Evolutionary conservation across 2,329 filamentous ascomycete species (phyloP).

Genomic region (Paecilomyces dactylethromorphus): DNA sequence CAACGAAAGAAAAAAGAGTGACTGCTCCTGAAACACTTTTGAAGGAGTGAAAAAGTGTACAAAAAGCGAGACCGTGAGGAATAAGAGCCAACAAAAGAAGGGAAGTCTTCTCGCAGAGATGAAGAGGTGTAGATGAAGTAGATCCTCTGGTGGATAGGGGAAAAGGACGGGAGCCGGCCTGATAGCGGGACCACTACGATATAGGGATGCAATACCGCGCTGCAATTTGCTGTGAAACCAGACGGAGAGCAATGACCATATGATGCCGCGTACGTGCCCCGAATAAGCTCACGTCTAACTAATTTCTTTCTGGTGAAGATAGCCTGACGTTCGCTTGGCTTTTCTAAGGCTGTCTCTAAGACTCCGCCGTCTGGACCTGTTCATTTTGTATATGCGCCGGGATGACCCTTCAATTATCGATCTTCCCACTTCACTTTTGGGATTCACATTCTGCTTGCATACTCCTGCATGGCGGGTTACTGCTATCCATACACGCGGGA

Average conservation of each 20-base stretch:
- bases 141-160: not conserved
- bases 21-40: slow-evolving; percentile 11
- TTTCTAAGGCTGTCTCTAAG: not conserved
- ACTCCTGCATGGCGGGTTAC: not conserved
- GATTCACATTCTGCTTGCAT: not conserved
- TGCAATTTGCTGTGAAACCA: not conserved
- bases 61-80: slow-evolving; percentile 6
- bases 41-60: slow-evolving; percentile 16
- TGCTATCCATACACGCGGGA: not conserved
- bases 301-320: not conserved
- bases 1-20: slow-evolving; percentile 9
- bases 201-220: not conserved
- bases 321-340: not conserved
- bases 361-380: not conserved
- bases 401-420: not conserved
- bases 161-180: not conserved
- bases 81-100: not conserved
- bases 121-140: not conserved
- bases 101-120: not conserved
- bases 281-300: not conserved
- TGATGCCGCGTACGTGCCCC: not conserved
- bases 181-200: not conserved
- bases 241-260: not conserved
- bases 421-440: too few species aligned
- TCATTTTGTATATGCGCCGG: not conserved